A percentile compares a stretch with the other conserved stretches of the same genome.
phyloP scores from a whole-genome alignment of 228 moss, liverwort and hornwort genomes.

The Sphagnum magellanicum region DNA sequence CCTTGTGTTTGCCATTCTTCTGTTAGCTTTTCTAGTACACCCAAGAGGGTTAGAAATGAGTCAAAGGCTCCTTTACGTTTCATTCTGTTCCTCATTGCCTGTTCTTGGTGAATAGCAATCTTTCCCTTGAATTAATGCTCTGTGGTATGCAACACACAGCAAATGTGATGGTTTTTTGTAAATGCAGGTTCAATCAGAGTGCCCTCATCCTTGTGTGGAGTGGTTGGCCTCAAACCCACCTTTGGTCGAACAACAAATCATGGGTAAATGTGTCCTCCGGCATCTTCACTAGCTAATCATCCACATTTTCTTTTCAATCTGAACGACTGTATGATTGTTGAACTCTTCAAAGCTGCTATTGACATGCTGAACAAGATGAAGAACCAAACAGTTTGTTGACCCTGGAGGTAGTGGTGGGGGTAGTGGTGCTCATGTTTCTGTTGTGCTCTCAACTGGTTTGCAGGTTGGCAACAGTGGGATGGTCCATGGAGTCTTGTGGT shows the following conservation, averaged over 20 bases:
- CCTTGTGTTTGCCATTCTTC: not conserved
- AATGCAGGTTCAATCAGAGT: slow-evolving; percentile 85
- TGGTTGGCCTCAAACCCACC: slow-evolving; percentile 77
- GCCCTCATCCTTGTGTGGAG: slow-evolving; percentile 83
- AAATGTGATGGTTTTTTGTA: not conserved
- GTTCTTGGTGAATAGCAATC: too few species aligned
- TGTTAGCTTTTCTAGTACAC: not conserved
- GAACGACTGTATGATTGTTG: too few species aligned
- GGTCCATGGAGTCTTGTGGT: slow-evolving; percentile 97
- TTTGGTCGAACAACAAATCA: slow-evolving; percentile 78
- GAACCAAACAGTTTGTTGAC: too few species aligned
- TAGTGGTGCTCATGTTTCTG: too few species aligned
- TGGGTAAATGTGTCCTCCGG: slow-evolving; percentile 37
- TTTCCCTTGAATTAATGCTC: too few species aligned
- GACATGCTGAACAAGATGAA: too few species aligned
- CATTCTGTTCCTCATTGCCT: too few species aligned
- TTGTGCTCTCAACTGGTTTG: slow-evolving; percentile 1
- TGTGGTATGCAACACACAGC: too few species aligned
- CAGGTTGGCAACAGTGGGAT: slow-evolving; percentile 82
- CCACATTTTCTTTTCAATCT: too few species aligned
- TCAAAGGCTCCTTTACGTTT: too few species aligned
- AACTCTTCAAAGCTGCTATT: too few species aligned
- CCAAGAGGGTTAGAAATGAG: not conserved
- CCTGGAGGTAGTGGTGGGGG: too few species aligned
- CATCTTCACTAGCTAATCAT: not conserved